Percentiles rank a stretch among this genome's conserved stretches.
phyloP scores from a whole-genome alignment of 1,139 yeast genomes.

The Sugiyamaella xylanicola region DNA sequence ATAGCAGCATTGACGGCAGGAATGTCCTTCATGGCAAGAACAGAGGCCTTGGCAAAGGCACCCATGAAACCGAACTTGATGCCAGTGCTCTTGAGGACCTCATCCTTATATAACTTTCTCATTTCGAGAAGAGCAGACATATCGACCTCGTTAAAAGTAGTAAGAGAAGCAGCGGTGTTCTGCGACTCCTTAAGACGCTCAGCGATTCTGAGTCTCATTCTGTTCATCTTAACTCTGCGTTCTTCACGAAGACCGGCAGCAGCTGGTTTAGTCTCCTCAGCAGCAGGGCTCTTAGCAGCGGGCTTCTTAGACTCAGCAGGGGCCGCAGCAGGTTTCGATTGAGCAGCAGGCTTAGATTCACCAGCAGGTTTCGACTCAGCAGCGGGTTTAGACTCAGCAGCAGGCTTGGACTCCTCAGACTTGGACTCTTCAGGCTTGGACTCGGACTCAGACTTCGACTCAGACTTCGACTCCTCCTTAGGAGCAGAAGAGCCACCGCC shows the following conservation, averaged over 20 bases:
- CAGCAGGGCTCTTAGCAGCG: constrained; percentile 39
- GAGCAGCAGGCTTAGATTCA: constrained; percentile 47
- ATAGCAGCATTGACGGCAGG: constrained; percentile 97
- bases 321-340: background rate
- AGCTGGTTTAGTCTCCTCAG: constrained; percentile 45
- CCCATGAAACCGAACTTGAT: constrained; percentile 99
- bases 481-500: constrained; percentile 48
- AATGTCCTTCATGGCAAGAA: constrained; percentile 90
- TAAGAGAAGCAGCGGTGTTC: constrained; percentile 97
- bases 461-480: constrained; percentile 26
- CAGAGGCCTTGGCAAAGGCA: constrained; percentile 91
- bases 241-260: constrained; percentile 74
- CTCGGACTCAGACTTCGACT: constrained; percentile 34
- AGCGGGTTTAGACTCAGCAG: constrained; percentile 31
- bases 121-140: constrained; percentile 90
- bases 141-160: constrained; percentile 98
- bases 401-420: constrained; percentile 29
- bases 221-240: constrained; percentile 96
- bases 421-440: constrained; percentile 34
- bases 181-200: constrained; percentile 99
- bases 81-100: constrained; percentile 90
- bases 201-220: constrained; percentile 99
- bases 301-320: constrained; percentile 30
- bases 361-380: constrained; percentile 29
- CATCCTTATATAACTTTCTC: constrained; percentile 97